These are phyloP conservation scores for Schizothecium vesticola DNA, from an alignment of 495 filamentous ascomycete genomes.

Conservation along the genomic window DNA sequence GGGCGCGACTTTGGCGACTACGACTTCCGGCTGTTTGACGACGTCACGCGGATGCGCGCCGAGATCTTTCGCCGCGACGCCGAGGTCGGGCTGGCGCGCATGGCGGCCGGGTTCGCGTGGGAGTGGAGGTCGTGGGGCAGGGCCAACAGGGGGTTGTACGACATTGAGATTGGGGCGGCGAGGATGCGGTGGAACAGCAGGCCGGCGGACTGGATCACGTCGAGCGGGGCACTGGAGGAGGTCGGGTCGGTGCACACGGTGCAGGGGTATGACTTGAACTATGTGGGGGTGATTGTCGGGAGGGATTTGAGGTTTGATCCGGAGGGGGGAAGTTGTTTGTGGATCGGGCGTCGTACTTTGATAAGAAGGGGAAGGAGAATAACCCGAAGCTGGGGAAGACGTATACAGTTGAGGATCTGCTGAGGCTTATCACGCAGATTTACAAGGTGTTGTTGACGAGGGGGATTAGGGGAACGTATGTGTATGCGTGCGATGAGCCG, in stretches of 20 bases:
- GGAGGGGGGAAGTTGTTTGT: neutral
- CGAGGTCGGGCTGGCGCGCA: neutral
- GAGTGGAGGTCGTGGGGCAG: neutral
- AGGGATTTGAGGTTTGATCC: neutral
- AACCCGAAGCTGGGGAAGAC: neutral
- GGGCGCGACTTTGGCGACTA: neutral
- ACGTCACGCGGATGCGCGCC: neutral
- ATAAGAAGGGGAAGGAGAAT: constrained; percentile 2
- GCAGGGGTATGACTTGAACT: constrained; percentile 3
- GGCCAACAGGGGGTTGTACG: neutral
- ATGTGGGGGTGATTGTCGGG: constrained; percentile 1
- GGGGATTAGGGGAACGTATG: neutral
- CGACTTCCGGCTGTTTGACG: constrained; percentile 1
- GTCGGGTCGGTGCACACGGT: constrained; percentile 3
- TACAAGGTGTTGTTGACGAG: neutral
- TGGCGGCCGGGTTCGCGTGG: neutral
- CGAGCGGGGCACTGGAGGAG: neutral
- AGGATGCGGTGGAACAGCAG: neutral
- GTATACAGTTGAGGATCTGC: neutral
- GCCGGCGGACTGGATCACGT: neutral
- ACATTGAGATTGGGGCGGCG: neutral
- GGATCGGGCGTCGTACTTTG: neutral
- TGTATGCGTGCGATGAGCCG: neutral
- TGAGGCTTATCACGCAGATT: neutral
- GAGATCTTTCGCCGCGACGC: neutral